These are phyloP conservation scores for Annulohypoxylon maeteangense DNA, from an alignment of 495 filamentous ascomycete species.

Conservation along the genomic window DNA sequence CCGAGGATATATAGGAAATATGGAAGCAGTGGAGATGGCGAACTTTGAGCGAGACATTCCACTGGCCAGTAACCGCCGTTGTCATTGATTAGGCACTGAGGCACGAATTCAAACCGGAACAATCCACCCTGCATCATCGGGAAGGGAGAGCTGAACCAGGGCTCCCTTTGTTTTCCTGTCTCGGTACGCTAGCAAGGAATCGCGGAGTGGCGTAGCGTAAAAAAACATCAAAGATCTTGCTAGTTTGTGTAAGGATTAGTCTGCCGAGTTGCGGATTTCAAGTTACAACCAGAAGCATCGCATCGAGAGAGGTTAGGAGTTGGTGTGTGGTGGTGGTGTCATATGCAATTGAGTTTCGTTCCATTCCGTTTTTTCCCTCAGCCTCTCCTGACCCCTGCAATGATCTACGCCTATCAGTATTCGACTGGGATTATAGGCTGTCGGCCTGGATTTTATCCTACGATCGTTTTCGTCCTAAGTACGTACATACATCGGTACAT, in stretches of 20 bases:
- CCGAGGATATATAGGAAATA: slow-evolving; percentile 53
- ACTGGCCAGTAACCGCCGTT: slow-evolving; percentile 44
- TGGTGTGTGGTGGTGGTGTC: slow-evolving; percentile 36
- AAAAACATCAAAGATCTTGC: slow-evolving; percentile 30
- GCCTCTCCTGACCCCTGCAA: slow-evolving; percentile 36
- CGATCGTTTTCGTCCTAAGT: slow-evolving; percentile 37
- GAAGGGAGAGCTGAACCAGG: slow-evolving; percentile 38
- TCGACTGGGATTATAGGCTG: slow-evolving; percentile 39
- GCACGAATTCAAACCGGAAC: slow-evolving; percentile 55
- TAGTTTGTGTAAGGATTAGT: slow-evolving; percentile 11
- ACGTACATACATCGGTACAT: slow-evolving; percentile 20
- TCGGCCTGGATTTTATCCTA: slow-evolving; percentile 41
- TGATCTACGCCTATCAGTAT: slow-evolving; percentile 36
- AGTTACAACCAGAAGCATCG: slow-evolving; percentile 1
- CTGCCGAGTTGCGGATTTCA: background rate
- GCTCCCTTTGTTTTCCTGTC: slow-evolving; percentile 28
- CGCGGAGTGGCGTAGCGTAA: slow-evolving; percentile 36
- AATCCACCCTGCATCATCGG: slow-evolving; percentile 48
- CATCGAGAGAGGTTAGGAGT: slow-evolving; percentile 15
- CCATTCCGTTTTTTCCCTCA: slow-evolving; percentile 46
- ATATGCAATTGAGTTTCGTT: slow-evolving; percentile 41
- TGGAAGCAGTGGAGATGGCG: slow-evolving; percentile 46
- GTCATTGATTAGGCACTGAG: slow-evolving; percentile 45
- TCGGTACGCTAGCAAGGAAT: slow-evolving; percentile 39
- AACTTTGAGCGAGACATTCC: slow-evolving; percentile 48